Evolutionary conservation across 805 yeast species (phyloP).

Genomic region (Jamesozyma hellenica): DNA sequence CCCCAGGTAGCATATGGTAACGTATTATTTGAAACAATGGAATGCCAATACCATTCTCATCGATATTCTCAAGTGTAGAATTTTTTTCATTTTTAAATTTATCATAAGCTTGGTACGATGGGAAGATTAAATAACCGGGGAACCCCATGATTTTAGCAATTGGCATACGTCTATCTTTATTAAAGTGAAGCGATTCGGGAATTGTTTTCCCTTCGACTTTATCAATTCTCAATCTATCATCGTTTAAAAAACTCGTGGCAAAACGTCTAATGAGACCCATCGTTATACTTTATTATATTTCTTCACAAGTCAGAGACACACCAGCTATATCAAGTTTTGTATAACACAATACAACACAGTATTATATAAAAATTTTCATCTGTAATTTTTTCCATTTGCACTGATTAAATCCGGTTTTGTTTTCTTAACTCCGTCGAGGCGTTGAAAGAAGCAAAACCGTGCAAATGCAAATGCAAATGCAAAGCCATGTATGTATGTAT

Average conservation of each 20-base stretch:
- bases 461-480: too few species aligned
- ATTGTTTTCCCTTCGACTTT: not conserved
- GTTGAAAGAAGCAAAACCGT: too few species aligned
- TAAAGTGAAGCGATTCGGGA: slow-evolving; percentile 4
- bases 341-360: too few species aligned
- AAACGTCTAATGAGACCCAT: not conserved
- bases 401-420: too few species aligned
- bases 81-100: slow-evolving; percentile 5
- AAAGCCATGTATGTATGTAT: too few species aligned
- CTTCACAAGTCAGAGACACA: too few species aligned
- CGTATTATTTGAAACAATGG: slow-evolving; percentile 7
- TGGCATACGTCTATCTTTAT: slow-evolving; percentile 5
- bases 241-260: not conserved
- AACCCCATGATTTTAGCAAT: not conserved
- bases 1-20: not conserved
- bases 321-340: too few species aligned
- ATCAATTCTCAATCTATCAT: slow-evolving; percentile 1
- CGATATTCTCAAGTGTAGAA: not conserved
- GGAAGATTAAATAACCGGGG: slow-evolving; percentile 6
- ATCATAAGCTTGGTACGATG: slow-evolving; percentile 10
- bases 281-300: too few species aligned
- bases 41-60: slow-evolving; percentile 11
- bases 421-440: too few species aligned
- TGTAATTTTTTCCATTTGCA: too few species aligned
- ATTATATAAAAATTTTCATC: too few species aligned